phyloP scores from a whole-genome alignment of 768 basidiomycete genomes.

The Rhizopogon rudus region DNA sequence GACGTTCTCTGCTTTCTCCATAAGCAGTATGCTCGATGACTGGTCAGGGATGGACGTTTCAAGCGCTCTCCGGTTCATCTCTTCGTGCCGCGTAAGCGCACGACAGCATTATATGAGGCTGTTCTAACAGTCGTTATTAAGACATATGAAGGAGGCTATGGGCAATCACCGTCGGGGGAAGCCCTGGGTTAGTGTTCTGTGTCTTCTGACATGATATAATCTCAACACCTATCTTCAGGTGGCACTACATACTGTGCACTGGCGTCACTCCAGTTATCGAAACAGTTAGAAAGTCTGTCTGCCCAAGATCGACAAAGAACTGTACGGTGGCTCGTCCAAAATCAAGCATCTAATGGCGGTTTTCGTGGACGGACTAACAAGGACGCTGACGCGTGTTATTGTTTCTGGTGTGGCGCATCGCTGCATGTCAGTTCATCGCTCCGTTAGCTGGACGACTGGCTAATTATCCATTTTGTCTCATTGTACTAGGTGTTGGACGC shows the following conservation, averaged over 20 bases:
- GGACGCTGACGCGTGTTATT: constrained; percentile 88
- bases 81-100: constrained; percentile 63
- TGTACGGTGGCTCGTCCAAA: constrained; percentile 72
- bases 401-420: constrained; percentile 90
- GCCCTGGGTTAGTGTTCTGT: constrained; percentile 59
- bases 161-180: constrained; percentile 76
- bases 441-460: neutral
- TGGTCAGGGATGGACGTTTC: constrained; percentile 70
- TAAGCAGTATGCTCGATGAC: constrained; percentile 73
- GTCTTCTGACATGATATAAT: neutral
- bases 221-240: constrained; percentile 38
- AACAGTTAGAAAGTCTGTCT: constrained; percentile 18
- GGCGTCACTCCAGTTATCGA: constrained; percentile 61
- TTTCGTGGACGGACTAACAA: constrained; percentile 90
- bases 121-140: neutral
- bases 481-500: constrained; percentile 62
- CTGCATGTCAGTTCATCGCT: constrained; percentile 48
- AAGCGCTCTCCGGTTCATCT: constrained; percentile 58
- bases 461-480: neutral
- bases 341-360: constrained; percentile 64
- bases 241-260: constrained; percentile 93
- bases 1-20: constrained; percentile 82
- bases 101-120: neutral
- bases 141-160: constrained; percentile 94
- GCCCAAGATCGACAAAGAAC: constrained; percentile 45